A percentile compares a stretch with the other conserved stretches of the same genome.
Conservation (phyloP, 2,329 filamentous ascomycete genomes). For the Cordyceps pruinosa region DNA sequence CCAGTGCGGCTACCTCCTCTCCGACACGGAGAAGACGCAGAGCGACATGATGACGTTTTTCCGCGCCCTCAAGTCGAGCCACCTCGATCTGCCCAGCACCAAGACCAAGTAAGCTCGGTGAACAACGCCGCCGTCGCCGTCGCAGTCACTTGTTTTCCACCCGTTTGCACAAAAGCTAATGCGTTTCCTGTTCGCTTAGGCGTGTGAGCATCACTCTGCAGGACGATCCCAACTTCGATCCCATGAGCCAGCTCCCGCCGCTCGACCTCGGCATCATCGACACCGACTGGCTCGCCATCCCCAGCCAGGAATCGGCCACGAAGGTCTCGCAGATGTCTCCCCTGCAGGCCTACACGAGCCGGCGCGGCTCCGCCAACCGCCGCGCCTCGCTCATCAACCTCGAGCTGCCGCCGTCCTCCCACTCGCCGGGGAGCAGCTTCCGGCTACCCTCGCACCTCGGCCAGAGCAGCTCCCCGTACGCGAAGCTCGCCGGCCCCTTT, state of each 20-base stretch:
- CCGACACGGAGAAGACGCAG: conserved; percentile 70
- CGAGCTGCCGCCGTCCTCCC: conserved; percentile 29
- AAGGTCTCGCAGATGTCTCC: conserved; percentile 41
- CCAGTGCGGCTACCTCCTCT: conserved; percentile 79
- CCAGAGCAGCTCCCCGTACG: conserved; percentile 24
- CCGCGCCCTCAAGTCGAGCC: conserved; percentile 44
- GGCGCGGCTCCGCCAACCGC: conserved; percentile 23
- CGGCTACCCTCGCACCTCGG: conserved; percentile 29
- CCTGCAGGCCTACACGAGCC: conserved; percentile 18
- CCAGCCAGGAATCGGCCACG: conserved; percentile 31
- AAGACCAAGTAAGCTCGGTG: conserved; percentile 56
- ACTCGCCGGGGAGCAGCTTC: conserved; percentile 26
- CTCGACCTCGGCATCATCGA: conserved; percentile 31
- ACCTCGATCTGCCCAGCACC: conserved; percentile 62
- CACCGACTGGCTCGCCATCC: conserved; percentile 25
- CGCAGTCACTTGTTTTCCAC: background rate
- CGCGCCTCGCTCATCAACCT: conserved; percentile 23
- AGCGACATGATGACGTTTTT: conserved; percentile 65
- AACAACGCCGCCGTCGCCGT: background rate
- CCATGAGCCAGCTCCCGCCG: conserved; percentile 24
- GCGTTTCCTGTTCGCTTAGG: conserved; percentile 35
- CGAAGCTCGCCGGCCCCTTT: conserved; percentile 18
- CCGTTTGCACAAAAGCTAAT: background rate
- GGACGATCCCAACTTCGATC: conserved; percentile 72
- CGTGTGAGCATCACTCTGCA: conserved; percentile 67